A percentile compares a stretch with the other conserved stretches of the same genome.
Evolutionary conservation across 2,329 filamentous ascomycete genomes (phyloP).

Genomic region (Epichloe elymi): DNA sequence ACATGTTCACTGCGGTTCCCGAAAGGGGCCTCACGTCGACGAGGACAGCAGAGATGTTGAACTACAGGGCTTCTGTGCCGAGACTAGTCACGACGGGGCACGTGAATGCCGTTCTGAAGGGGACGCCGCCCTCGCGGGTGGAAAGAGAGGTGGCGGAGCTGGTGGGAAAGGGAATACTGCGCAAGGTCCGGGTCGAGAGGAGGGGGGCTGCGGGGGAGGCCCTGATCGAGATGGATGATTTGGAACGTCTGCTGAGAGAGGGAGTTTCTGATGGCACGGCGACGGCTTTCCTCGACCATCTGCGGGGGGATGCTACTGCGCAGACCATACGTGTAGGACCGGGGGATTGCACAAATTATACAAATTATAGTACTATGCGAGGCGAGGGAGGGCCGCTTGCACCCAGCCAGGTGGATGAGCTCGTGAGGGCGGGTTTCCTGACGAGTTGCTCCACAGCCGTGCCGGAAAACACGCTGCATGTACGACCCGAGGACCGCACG

Average conservation of each 20-base stretch:
- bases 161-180: slow-evolving; percentile 39
- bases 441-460: slow-evolving; percentile 29
- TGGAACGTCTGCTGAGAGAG: slow-evolving; percentile 34
- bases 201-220: slow-evolving; percentile 53
- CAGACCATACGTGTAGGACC: slow-evolving; percentile 13
- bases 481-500: slow-evolving; percentile 39
- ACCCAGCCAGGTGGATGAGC: slow-evolving; percentile 35
- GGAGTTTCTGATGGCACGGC: slow-evolving; percentile 29
- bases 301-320: slow-evolving; percentile 36
- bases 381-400: slow-evolving; percentile 20
- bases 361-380: background rate
- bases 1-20: slow-evolving; percentile 54
- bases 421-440: slow-evolving; percentile 56
- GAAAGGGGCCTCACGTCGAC: slow-evolving; percentile 50
- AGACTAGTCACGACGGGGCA: slow-evolving; percentile 54
- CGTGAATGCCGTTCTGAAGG: slow-evolving; percentile 45
- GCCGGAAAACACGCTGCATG: slow-evolving; percentile 25
- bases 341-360: background rate
- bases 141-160: slow-evolving; percentile 57
- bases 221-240: slow-evolving; percentile 43
- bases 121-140: slow-evolving; percentile 42
- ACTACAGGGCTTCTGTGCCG: slow-evolving; percentile 45
- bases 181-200: slow-evolving; percentile 50
- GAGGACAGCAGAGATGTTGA: slow-evolving; percentile 49
- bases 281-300: slow-evolving; percentile 35